phyloP scores from a whole-genome alignment of 371 early-diverging fungal species.

The Rhizomucor pusillus region DNA sequence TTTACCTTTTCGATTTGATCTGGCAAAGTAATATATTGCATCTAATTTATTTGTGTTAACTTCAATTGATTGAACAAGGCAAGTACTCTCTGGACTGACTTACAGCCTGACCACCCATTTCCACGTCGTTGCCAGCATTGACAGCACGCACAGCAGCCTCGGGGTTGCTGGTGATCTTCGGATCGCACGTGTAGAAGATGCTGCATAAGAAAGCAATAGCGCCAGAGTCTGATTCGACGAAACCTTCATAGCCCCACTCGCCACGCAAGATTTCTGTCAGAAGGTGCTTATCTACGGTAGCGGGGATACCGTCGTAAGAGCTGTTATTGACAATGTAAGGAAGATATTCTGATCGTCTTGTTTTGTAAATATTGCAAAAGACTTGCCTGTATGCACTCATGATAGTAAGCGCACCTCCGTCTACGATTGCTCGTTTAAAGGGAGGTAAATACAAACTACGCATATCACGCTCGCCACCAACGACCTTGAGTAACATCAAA shows the following conservation, averaged over 20 bases:
- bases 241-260: conserved; percentile 32
- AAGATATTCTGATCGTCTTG: not conserved
- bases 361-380: not conserved
- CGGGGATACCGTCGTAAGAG: conserved; percentile 20
- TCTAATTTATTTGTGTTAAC: no score
- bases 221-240: conserved; percentile 19
- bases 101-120: conserved; percentile 27
- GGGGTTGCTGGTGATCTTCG: conserved; percentile 6
- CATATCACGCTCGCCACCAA: conserved; percentile 23
- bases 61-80: not conserved
- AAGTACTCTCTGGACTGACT: not conserved
- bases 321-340: conserved; percentile 2
- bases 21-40: conserved; percentile 13
- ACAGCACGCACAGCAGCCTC: conserved; percentile 15
- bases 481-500: not conserved
- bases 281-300: conserved; percentile 15
- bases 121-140: conserved; percentile 16
- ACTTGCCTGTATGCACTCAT: conserved; percentile 23
- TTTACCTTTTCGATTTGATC: conserved; percentile 17
- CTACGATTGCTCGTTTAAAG: conserved; percentile 18
- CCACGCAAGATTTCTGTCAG: conserved; percentile 35
- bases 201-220: conserved; percentile 19
- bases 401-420: conserved; percentile 19
- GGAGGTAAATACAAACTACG: conserved; percentile 19
- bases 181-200: conserved; percentile 11